These are phyloP conservation scores for Sugiyamaella mastotermitis DNA, from an alignment of 805 yeast species.

Conservation along the genomic window DNA sequence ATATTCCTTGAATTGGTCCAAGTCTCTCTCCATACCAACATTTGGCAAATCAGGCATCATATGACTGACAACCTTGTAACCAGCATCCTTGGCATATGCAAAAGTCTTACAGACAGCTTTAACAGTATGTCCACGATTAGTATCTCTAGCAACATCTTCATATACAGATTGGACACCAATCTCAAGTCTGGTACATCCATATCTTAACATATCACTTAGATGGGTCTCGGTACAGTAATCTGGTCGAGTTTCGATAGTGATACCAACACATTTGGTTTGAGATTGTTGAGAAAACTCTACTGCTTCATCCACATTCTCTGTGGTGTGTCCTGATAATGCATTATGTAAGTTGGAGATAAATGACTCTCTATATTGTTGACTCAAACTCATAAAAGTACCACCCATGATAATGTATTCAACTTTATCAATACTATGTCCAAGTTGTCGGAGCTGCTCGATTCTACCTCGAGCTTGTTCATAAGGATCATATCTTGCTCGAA, in stretches of 20 bases:
- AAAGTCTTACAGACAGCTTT: constrained; percentile 94
- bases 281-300: constrained; percentile 88
- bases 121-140: constrained; percentile 97
- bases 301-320: constrained; percentile 84
- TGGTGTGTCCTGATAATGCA: constrained; percentile 89
- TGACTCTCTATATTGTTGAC: constrained; percentile 80
- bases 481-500: constrained; percentile 95
- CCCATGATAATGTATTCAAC: constrained; percentile 99
- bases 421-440: constrained; percentile 95
- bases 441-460: constrained; percentile 87
- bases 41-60: constrained; percentile 99
- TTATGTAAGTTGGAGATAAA: constrained; percentile 89
- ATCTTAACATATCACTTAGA: constrained; percentile 87
- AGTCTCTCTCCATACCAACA: constrained; percentile 97
- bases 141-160: constrained; percentile 97
- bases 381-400: constrained; percentile 96
- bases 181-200: constrained; percentile 95
- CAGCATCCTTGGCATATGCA: constrained; percentile 95
- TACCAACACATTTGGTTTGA: constrained; percentile 95
- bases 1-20: constrained; percentile 92
- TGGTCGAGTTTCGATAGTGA: constrained; percentile 96
- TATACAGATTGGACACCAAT: constrained; percentile 96
- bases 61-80: constrained; percentile 94
- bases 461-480: constrained; percentile 98
- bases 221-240: constrained; percentile 97